Conservation (phyloP, 2,329 filamentous ascomycete species). For the Cytospora piceae region DNA sequence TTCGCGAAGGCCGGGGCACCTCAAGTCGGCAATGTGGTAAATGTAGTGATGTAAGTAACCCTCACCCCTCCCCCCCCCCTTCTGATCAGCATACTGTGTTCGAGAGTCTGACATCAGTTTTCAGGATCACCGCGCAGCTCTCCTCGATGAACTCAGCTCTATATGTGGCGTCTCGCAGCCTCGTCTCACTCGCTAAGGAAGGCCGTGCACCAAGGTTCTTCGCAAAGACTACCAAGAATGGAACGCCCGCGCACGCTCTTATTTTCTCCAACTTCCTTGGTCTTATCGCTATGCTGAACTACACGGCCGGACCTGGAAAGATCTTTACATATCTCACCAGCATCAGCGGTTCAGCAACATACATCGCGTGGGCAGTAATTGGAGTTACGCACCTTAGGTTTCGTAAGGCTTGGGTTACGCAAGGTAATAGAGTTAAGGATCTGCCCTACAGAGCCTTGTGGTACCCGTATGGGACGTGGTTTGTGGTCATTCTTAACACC, state of each 20-base stretch:
- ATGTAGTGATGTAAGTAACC: slow-evolving; percentile 40
- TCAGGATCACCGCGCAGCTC: slow-evolving; percentile 39
- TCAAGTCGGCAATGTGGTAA: slow-evolving; percentile 38
- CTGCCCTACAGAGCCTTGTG: slow-evolving; percentile 53
- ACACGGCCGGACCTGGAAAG: slow-evolving; percentile 37
- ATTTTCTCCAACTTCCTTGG: slow-evolving; percentile 40
- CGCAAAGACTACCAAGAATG: slow-evolving; percentile 36
- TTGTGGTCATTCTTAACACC: slow-evolving; percentile 51
- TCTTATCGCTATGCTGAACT: slow-evolving; percentile 39
- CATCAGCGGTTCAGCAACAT: slow-evolving; percentile 38
- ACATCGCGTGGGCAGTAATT: slow-evolving; percentile 44
- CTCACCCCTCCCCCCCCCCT: not conserved
- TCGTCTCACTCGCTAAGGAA: slow-evolving; percentile 36
- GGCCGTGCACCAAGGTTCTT: slow-evolving; percentile 38
- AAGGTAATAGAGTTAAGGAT: slow-evolving; percentile 42
- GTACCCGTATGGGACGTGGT: slow-evolving; percentile 56
- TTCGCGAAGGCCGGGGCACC: slow-evolving; percentile 38
- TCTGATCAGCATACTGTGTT: too few relatives aligned
- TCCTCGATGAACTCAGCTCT: slow-evolving; percentile 42
- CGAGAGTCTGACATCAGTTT: not conserved
- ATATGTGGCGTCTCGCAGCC: slow-evolving; percentile 38
- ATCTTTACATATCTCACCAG: slow-evolving; percentile 34
- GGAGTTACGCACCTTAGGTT: slow-evolving; percentile 47
- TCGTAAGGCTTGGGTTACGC: slow-evolving; percentile 41
- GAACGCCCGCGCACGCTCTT: slow-evolving; percentile 36